phyloP scores from a whole-genome alignment of 1,284 basidiomycete genomes.

The Leccinum insolens region DNA sequence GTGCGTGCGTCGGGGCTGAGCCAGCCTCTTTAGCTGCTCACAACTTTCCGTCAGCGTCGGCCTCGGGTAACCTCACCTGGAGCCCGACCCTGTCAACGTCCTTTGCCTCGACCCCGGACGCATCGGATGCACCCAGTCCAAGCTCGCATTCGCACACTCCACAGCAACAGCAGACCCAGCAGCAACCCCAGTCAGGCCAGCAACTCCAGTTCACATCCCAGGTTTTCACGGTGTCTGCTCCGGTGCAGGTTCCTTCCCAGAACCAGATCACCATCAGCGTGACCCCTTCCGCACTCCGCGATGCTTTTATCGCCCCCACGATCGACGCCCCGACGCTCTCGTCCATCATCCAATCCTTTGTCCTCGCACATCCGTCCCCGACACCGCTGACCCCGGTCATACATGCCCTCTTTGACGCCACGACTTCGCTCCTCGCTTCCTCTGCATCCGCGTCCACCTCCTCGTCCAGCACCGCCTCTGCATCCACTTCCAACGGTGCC shows the following conservation, averaged over 20 bases:
- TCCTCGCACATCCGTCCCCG: conserved; percentile 45
- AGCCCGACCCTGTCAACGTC: conserved; percentile 35
- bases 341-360: conserved; percentile 51
- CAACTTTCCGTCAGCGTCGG: conserved; percentile 10
- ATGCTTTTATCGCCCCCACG: conserved; percentile 47
- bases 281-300: conserved; percentile 44
- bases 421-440: conserved; percentile 27
- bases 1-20: conserved; percentile 26
- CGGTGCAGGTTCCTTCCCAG: conserved; percentile 23
- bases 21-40: neutral
- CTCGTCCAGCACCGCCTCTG: conserved; percentile 1
- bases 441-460: conserved; percentile 3
- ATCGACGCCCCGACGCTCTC: conserved; percentile 50
- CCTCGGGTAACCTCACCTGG: conserved; percentile 31
- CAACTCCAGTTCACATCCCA: conserved; percentile 42
- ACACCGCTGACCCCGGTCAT: conserved; percentile 51
- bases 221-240: conserved; percentile 23
- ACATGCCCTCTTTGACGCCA: conserved; percentile 53
- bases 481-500: conserved; percentile 9
- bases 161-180: conserved; percentile 31
- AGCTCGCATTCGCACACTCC: conserved; percentile 27
- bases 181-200: conserved; percentile 26
- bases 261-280: conserved; percentile 38
- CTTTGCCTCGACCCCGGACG: conserved; percentile 18
- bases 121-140: conserved; percentile 17